A percentile compares a stretch with the other conserved stretches of the same genome.
Conservation (phyloP, 352 stramenopile genomes). For the Blastocystis sp. region DNA sequence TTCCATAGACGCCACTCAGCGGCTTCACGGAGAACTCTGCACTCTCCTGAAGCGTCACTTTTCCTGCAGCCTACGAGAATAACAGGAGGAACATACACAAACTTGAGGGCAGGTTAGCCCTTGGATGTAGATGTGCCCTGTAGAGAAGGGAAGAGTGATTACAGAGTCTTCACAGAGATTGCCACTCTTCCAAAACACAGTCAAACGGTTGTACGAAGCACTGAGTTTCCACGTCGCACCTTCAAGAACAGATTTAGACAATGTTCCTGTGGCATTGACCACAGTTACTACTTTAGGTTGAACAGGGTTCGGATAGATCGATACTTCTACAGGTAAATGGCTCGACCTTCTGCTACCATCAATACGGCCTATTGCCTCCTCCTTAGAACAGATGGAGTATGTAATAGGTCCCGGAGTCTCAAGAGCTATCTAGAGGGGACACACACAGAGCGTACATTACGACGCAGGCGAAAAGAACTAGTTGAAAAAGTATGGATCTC, state of each 20-base stretch:
- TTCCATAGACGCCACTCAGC: constrained; percentile 23
- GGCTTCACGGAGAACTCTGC: constrained; percentile 47
- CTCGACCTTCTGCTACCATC: not conserved
- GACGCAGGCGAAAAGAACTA: not conserved
- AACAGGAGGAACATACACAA: not conserved
- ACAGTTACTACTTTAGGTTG: constrained; percentile 13
- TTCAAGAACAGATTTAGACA: not conserved
- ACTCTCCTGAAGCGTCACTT: constrained; percentile 45
- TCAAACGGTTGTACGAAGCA: not conserved
- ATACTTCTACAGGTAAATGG: not conserved
- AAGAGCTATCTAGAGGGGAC: not conserved
- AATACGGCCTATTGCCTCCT: not conserved
- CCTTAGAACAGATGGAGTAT: not conserved
- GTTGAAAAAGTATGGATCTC: constrained; percentile 1
- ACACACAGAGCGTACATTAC: not conserved
- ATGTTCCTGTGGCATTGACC: constrained; percentile 3
- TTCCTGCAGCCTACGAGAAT: not conserved
- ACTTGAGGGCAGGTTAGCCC: constrained; percentile 49
- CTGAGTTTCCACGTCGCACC: constrained; percentile 34
- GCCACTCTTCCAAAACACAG: constrained; percentile 23
- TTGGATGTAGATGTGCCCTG: constrained; percentile 45
- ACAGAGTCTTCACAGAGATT: constrained; percentile 40
- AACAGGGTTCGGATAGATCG: constrained; percentile 35
- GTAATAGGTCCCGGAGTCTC: constrained; percentile 55
- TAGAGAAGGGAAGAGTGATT: constrained; percentile 36